Percentiles rank a stretch among this genome's conserved stretches.
Evolutionary conservation across 352 stramenopile species (phyloP).

Genomic region (Pythium biforme): DNA sequence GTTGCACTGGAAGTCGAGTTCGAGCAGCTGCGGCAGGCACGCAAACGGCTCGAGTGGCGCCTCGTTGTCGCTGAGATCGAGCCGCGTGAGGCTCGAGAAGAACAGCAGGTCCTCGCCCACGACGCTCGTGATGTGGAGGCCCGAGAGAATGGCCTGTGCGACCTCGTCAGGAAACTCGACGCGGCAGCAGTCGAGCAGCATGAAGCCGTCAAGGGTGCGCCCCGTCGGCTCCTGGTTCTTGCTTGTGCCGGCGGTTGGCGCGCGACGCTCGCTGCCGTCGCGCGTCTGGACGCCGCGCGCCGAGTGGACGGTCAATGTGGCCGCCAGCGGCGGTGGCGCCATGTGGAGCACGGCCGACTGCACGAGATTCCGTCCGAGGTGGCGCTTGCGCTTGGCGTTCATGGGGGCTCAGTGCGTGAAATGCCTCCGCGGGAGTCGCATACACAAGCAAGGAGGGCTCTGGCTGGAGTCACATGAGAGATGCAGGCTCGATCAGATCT

Average conservation of each 20-base stretch:
- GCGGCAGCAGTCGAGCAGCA: conserved; percentile 72
- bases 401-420: conserved; percentile 9
- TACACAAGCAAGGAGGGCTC: too few species aligned
- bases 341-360: conserved; percentile 29
- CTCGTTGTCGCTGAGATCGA: conserved; percentile 87
- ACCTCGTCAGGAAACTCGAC: conserved; percentile 84
- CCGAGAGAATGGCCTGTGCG: conserved; percentile 54
- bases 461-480: too few species aligned
- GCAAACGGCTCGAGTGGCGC: conserved; percentile 65
- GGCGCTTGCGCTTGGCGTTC: conserved; percentile 35
- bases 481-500: too few species aligned
- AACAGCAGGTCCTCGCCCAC: conserved; percentile 77
- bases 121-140: conserved; percentile 57
- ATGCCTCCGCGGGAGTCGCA: too few species aligned
- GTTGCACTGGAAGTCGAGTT: conserved; percentile 85
- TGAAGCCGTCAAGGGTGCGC: conserved; percentile 65
- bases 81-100: conserved; percentile 65
- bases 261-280: not conserved
- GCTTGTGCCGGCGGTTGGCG: not conserved
- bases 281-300: not conserved
- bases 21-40: conserved; percentile 54
- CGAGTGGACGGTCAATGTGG: not conserved
- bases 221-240: conserved; percentile 21
- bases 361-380: conserved; percentile 28
- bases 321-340: not conserved